Conservation (phyloP, 371 early-diverging fungal species). For the Apophysomyces variabilis region DNA sequence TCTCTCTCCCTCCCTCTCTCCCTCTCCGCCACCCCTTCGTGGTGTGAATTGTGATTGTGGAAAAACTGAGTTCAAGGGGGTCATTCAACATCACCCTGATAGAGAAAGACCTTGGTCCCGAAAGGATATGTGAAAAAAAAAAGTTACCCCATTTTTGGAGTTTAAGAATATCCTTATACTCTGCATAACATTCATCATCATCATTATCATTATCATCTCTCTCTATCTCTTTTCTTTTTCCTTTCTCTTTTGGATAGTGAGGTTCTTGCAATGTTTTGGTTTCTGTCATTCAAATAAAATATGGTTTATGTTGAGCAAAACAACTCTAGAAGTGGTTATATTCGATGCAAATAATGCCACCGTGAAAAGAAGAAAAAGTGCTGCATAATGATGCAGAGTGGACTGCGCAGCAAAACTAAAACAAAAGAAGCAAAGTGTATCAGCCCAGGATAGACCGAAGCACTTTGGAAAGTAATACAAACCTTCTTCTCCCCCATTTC, state of each 20-base stretch:
- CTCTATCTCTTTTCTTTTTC: constrained; percentile 12
- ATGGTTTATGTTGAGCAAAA: neutral
- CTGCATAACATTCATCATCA: constrained; percentile 8
- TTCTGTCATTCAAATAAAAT: constrained; percentile 5
- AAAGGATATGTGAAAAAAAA: neutral
- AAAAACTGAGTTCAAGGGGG: constrained; percentile 7
- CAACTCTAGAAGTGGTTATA: constrained; percentile 10
- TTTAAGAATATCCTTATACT: neutral
- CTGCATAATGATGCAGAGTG: constrained; percentile 19
- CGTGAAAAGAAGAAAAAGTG: neutral
- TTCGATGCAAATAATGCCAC: constrained; percentile 8
- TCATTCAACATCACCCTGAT: no score
- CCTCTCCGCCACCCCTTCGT: neutral
- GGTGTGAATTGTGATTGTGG: constrained; percentile 10
- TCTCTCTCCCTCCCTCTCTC: neutral
- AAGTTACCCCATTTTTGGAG: constrained; percentile 10
- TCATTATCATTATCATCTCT: neutral
- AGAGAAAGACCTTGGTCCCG: neutral
- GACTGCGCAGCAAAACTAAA: constrained; percentile 11
- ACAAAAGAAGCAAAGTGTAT: constrained; percentile 2
- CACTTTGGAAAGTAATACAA: constrained; percentile 13
- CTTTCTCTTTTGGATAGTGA: constrained; percentile 2
- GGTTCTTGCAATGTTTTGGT: neutral
- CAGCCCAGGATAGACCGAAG: constrained; percentile 13
- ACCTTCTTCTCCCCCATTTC: constrained; percentile 9